phyloP scores from a whole-genome alignment of 192 early-diverging fungal species.

The Backusella sp. region DNA sequence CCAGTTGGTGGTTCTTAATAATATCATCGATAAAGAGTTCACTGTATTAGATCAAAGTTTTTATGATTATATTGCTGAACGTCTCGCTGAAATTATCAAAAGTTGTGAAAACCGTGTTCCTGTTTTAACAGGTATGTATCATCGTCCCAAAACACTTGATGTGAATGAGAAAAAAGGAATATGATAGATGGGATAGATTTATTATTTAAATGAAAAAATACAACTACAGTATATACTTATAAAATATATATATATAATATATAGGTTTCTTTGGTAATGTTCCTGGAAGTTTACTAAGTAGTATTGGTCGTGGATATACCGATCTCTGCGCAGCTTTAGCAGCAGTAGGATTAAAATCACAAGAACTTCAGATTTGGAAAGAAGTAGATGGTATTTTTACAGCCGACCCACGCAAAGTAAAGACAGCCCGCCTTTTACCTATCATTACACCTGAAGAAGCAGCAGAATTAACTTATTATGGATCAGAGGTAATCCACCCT shows the following conservation, averaged over 20 bases:
- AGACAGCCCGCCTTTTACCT: conserved; percentile 69
- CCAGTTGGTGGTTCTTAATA: conserved; percentile 77
- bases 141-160: neutral
- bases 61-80: conserved; percentile 75
- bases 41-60: conserved; percentile 80
- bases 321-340: conserved; percentile 89
- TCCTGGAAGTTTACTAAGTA: conserved; percentile 78
- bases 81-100: conserved; percentile 50
- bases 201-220: neutral
- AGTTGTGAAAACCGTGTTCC: conserved; percentile 60
- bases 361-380: conserved; percentile 95
- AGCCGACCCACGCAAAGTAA: conserved; percentile 91
- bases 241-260: neutral
- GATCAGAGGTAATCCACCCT: conserved; percentile 85
- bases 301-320: conserved; percentile 92
- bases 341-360: conserved; percentile 75
- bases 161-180: neutral
- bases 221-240: neutral
- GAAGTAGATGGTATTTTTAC: conserved; percentile 97
- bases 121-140: conserved; percentile 63
- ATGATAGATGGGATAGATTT: neutral
- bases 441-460: conserved; percentile 91
- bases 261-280: conserved; percentile 86
- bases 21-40: conserved; percentile 70
- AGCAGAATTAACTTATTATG: conserved; percentile 92